These are phyloP conservation scores for Glutinoglossum americanum DNA, from an alignment of 495 filamentous ascomycete genomes.

Conservation along the genomic window DNA sequence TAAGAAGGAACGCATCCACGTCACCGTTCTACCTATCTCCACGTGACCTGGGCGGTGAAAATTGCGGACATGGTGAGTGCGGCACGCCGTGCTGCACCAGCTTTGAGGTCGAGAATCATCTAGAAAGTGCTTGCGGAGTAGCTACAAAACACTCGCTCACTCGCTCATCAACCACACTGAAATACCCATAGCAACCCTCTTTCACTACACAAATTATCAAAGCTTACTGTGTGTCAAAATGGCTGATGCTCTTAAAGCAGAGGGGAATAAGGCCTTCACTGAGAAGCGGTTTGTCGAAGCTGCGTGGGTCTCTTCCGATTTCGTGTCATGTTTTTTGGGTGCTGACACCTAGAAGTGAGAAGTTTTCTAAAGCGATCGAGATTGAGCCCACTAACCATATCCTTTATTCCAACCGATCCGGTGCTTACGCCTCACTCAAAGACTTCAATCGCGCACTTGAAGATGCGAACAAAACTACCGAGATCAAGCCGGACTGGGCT, in stretches of 20 bases:
- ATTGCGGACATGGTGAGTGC: background rate
- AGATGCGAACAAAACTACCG: slow-evolving; percentile 79
- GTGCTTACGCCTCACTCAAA: slow-evolving; percentile 78
- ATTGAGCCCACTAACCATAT: slow-evolving; percentile 79
- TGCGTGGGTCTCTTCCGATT: slow-evolving; percentile 39
- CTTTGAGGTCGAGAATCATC: background rate
- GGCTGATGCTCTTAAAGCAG: slow-evolving; percentile 55
- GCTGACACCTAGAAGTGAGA: slow-evolving; percentile 35
- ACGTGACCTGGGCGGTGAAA: background rate
- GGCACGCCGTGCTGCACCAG: background rate
- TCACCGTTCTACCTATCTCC: background rate
- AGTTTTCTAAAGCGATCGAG: slow-evolving; percentile 87
- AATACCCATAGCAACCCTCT: background rate
- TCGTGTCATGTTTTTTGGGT: slow-evolving; percentile 2
- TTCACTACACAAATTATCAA: background rate
- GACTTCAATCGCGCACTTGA: slow-evolving; percentile 66
- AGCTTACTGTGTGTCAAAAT: background rate
- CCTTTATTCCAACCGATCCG: slow-evolving; percentile 92
- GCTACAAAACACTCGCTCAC: background rate
- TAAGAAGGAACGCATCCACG: too few relatives aligned
- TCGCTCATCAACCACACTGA: background rate
- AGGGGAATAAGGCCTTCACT: slow-evolving; percentile 94
- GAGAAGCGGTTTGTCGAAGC: slow-evolving; percentile 92
- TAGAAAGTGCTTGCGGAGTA: background rate
- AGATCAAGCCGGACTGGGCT: slow-evolving; percentile 94